These are phyloP conservation scores for Brasenia schreberi DNA, from an alignment of 164 flowering plant species.

Conservation along the genomic window DNA sequence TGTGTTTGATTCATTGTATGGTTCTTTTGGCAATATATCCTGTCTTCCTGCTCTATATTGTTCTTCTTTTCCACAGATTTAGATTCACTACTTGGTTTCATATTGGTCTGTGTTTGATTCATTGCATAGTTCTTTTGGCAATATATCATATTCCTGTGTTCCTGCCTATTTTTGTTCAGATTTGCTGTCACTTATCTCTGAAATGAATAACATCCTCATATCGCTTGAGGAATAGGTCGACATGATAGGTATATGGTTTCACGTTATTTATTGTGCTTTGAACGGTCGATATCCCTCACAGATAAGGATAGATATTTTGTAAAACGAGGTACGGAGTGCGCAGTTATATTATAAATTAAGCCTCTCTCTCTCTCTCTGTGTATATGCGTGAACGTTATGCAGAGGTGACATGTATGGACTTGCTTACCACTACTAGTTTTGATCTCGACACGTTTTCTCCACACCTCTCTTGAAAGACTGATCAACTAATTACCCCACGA, in stretches of 20 bases:
- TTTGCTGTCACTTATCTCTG: neutral
- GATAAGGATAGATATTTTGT: neutral
- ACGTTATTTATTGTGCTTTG: neutral
- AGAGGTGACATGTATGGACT: neutral
- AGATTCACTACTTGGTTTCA: neutral
- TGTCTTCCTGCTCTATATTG: neutral
- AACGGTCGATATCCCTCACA: neutral
- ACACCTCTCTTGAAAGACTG: neutral
- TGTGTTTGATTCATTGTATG: neutral
- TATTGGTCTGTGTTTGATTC: neutral
- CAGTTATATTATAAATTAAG: neutral
- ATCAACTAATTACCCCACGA: neutral
- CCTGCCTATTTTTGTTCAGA: neutral
- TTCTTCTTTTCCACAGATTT: neutral
- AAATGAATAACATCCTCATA: neutral
- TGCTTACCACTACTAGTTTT: neutral
- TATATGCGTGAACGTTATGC: neutral
- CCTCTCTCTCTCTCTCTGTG: neutral
- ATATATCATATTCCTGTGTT: neutral
- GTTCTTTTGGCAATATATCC: neutral
- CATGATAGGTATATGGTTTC: neutral
- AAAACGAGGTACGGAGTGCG: neutral
- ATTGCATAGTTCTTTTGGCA: neutral
- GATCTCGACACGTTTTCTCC: neutral
- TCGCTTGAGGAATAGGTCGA: neutral